Evolutionary conservation across 441 rosid species (phyloP), one percentile per base, ranked within the genome.

Genomic region (Metrosideros polymorpha): DNA sequence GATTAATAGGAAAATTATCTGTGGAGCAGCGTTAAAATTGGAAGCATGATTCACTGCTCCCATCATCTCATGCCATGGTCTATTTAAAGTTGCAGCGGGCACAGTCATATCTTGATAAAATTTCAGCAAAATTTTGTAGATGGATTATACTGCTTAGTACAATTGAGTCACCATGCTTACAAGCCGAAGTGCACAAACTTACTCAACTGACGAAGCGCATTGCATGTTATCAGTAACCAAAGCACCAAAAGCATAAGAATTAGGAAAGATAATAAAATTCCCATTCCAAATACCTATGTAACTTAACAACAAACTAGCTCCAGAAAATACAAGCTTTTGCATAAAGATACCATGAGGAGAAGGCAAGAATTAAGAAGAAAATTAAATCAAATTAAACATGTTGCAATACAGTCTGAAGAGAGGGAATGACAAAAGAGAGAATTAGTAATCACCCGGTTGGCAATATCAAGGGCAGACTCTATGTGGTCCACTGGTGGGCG

Each of bases 381-480:
- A 32, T 50, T 82, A 29, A 83, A 52, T 30, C 42, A 22, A 22
- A 51, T 29, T 82, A 32, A 52, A 27, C 59, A 52, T 32, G 49
- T 61, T 6, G 57, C 30, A 83, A 83, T 54, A 83, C 45, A 22
- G 22, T 39, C 47, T 71, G 47, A 42, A 71, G 13, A 43, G 53
- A 83, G 83, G 49, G 42, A n/a, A 57, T 19, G 14, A 29, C 53
- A 85, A 79, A 49, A 55, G 12, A 59, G 52, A 85, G 54, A 56
- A 71, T 25, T 6, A 55, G 82, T 25, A 76, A 85, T 79, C 95
- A 98, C 99, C 99, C 99, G 93, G 56, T 97, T 94, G 19, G 95
- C 91, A 86, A 94, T 95, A 89, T 98, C 98, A 76, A 90, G 95
- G 7, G 93, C 96, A 86, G 98, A 92, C 86, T 94, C 99, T 30